A percentile compares a stretch with the other conserved stretches of the same genome.
Evolutionary conservation across 2,329 filamentous ascomycete species (phyloP).

Genomic region (Beauveria scarabaeidicola): DNA sequence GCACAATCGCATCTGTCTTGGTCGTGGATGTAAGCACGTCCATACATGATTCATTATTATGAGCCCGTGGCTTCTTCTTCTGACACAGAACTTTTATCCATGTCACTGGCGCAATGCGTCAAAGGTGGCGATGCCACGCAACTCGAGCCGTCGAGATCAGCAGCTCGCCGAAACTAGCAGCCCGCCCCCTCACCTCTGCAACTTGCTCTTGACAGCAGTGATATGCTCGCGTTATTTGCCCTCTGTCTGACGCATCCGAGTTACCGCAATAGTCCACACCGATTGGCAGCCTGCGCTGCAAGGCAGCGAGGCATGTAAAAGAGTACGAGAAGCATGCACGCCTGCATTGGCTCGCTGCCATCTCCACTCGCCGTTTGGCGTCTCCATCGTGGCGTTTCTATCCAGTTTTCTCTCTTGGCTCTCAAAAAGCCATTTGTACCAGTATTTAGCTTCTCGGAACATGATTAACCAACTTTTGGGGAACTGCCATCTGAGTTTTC

Average conservation of each 20-base stretch:
- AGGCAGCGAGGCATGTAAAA: not conserved
- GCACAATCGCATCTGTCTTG: not conserved
- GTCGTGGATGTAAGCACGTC: not conserved
- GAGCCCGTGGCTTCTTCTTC: not conserved
- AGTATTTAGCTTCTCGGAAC: not conserved
- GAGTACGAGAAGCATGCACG: constrained; percentile 8
- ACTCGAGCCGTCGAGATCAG: too few species aligned
- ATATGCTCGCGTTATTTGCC: not conserved
- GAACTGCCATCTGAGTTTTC: not conserved
- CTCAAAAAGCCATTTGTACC: not conserved
- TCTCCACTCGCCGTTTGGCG: not conserved
- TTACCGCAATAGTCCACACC: constrained; percentile 1
- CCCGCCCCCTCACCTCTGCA: not conserved
- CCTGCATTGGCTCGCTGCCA: not conserved
- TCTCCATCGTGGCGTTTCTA: not conserved
- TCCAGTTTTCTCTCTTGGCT: not conserved
- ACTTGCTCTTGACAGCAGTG: not conserved
- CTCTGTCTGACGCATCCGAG: not conserved
- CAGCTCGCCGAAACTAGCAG: not conserved
- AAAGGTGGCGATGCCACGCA: not conserved
- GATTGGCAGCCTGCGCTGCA: constrained; percentile 3
- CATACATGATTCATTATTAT: not conserved
- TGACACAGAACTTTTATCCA: not conserved
- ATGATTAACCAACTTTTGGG: not conserved
- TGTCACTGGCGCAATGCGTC: not conserved